Conservation (phyloP, 257 asterid species). For the Osmanthus fragrans region DNA sequence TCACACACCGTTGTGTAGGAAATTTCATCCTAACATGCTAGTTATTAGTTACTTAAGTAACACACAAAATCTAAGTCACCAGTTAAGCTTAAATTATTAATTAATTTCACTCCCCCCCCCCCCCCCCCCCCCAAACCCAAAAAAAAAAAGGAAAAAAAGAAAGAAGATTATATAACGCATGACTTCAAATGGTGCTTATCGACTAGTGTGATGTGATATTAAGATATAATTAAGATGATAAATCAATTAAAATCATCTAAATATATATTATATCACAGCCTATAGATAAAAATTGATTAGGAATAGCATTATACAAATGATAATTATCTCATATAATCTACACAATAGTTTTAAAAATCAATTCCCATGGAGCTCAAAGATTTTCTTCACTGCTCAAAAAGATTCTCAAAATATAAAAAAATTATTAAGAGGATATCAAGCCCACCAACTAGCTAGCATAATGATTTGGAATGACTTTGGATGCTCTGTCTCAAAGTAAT, state of each 20-base stretch:
- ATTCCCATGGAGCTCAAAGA: neutral
- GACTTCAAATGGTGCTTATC: neutral
- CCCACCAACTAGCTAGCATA: neutral
- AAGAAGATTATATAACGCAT: neutral
- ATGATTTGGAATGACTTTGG: neutral
- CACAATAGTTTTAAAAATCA: neutral
- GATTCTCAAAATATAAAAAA: conserved; percentile 2
- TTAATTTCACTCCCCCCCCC: neutral
- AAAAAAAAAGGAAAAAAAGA: too few species aligned
- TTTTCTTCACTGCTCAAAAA: conserved; percentile 10
- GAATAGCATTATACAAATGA: neutral
- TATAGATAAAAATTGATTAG: too few species aligned
- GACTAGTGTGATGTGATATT: too few species aligned
- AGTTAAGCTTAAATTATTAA: too few species aligned
- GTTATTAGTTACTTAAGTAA: too few species aligned
- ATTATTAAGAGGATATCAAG: neutral
- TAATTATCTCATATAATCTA: neutral
- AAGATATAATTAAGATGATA: too few species aligned
- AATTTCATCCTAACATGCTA: neutral
- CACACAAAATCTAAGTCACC: neutral
- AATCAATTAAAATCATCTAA: too few species aligned
- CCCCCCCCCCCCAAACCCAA: too few species aligned
- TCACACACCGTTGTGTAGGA: too few species aligned
- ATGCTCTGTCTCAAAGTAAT: conserved; percentile 12
- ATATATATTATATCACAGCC: too few species aligned